A percentile compares a stretch with the other conserved stretches of the same genome.
phyloP scores from a whole-genome alignment of 192 early-diverging fungal species.

The Coemansia nantahalensis region DNA sequence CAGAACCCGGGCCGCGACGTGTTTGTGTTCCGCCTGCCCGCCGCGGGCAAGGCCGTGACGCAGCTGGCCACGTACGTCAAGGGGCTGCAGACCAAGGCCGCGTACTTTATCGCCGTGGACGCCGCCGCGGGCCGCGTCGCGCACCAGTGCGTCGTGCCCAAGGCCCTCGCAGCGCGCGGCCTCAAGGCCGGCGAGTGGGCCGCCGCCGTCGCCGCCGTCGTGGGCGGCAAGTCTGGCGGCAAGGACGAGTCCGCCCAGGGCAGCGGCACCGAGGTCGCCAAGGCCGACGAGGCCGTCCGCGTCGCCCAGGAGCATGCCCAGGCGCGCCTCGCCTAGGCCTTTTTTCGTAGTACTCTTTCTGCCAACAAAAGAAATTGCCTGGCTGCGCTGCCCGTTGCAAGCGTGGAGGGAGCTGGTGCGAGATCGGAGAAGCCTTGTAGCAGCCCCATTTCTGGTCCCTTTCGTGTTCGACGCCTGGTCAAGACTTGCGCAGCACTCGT shows the following conservation, averaged over 20 bases:
- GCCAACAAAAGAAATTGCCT: too few species aligned
- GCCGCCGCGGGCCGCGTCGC: constrained; percentile 62
- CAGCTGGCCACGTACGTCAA: constrained; percentile 80
- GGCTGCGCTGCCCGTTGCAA: too few species aligned
- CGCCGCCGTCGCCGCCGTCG: constrained; percentile 68
- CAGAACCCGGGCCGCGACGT: constrained; percentile 55
- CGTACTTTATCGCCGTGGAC: constrained; percentile 80
- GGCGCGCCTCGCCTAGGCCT: constrained; percentile 48
- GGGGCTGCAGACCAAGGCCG: constrained; percentile 77
- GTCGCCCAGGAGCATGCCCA: constrained; percentile 76
- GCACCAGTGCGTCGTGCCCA: constrained; percentile 81
- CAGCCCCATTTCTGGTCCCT: too few species aligned
- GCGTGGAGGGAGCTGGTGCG: too few species aligned
- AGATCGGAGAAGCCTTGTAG: too few species aligned
- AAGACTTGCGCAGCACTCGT: too few species aligned
- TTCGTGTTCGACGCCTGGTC: too few species aligned
- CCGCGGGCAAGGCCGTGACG: constrained; percentile 82
- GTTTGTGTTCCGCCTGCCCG: constrained; percentile 60
- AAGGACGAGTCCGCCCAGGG: constrained; percentile 94
- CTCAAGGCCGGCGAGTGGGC: constrained; percentile 94
- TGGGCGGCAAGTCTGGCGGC: constrained; percentile 94
- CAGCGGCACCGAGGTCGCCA: constrained; percentile 64
- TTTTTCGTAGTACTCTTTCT: too few species aligned
- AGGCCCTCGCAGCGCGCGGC: constrained; percentile 69
- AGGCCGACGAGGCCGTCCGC: constrained; percentile 70